phyloP scores from a whole-genome alignment of 2,329 filamentous ascomycete genomes.

The Plenodomus biglobosus region DNA sequence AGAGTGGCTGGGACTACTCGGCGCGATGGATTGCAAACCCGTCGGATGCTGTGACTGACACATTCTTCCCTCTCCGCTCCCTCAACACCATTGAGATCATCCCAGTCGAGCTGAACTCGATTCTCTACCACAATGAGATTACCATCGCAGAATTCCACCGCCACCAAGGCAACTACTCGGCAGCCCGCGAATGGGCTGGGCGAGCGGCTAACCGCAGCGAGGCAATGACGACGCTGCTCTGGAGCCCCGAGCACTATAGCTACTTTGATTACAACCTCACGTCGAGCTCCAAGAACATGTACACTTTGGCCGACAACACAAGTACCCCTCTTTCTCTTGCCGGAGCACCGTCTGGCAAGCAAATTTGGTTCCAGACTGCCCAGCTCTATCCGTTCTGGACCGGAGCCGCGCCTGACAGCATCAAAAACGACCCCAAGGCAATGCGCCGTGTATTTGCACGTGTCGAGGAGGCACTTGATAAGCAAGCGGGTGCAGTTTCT shows the following conservation, averaged over 20 bases:
- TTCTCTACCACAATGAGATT: conserved; percentile 66
- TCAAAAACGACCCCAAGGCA: conserved; percentile 62
- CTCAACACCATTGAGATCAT: conserved; percentile 62
- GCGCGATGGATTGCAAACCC: conserved; percentile 62
- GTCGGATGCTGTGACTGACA: conserved; percentile 59
- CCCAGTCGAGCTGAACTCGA: conserved; percentile 68
- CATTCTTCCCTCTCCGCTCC: conserved; percentile 66
- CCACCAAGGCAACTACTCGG: conserved; percentile 54
- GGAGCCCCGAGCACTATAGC: conserved; percentile 63
- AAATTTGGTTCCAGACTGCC: conserved; percentile 60
- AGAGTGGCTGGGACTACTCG: conserved; percentile 67
- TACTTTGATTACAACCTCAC: conserved; percentile 73
- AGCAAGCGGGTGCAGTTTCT: conserved; percentile 59
- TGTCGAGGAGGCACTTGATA: conserved; percentile 56
- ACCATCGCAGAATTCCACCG: conserved; percentile 60
- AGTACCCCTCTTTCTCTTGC: conserved; percentile 41
- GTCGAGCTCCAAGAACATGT: conserved; percentile 58
- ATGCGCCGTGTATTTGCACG: conserved; percentile 58
- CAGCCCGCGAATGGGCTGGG: conserved; percentile 53
- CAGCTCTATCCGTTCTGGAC: conserved; percentile 72
- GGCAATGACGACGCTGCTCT: conserved; percentile 65
- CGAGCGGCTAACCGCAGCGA: conserved; percentile 58
- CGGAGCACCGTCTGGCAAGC: conserved; percentile 56
- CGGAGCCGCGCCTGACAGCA: conserved; percentile 60
- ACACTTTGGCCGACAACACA: conserved; percentile 50